Evolutionary conservation across 257 asterid genomes (phyloP).

Genomic region (Forsythia viridissima): DNA sequence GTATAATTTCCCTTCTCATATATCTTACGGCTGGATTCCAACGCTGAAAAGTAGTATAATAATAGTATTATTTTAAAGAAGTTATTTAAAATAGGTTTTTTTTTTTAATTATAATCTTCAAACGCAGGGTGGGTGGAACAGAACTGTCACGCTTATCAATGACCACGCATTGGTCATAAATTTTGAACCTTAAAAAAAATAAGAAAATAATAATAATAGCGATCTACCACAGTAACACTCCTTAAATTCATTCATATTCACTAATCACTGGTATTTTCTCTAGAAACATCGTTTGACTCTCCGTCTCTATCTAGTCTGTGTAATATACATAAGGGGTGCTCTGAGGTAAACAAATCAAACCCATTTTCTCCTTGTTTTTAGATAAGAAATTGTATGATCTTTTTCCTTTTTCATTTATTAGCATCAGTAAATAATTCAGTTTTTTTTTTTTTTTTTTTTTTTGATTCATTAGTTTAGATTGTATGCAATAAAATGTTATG

Average conservation of each 20-base stretch:
- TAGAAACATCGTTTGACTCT: conserved; percentile 13
- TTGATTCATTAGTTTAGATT: conserved; percentile 16
- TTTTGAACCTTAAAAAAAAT: neutral
- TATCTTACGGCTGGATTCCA: too few species aligned
- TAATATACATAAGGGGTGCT: conserved; percentile 28
- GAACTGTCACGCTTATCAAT: too few species aligned
- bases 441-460: neutral
- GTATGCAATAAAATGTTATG: neutral
- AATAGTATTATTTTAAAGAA: too few species aligned
- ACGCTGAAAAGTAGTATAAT: too few species aligned
- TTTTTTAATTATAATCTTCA: too few species aligned
- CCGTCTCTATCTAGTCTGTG: conserved; percentile 21
- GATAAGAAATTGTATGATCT: neutral
- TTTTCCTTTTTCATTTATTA: neutral
- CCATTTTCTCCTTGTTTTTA: neutral
- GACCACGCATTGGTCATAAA: conserved; percentile 19
- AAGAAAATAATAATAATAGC: neutral
- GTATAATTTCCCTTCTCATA: too few species aligned
- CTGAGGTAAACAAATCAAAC: conserved; percentile 38
- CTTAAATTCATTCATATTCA: neutral
- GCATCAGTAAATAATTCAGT: neutral
- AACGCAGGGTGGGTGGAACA: too few species aligned
- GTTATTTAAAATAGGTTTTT: too few species aligned
- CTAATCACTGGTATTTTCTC: conserved; percentile 3
- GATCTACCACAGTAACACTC: conserved; percentile 4